These are phyloP conservation scores for Platanthera guangdongensis DNA, from an alignment of 106 monocot genomes.

Conservation along the genomic window DNA sequence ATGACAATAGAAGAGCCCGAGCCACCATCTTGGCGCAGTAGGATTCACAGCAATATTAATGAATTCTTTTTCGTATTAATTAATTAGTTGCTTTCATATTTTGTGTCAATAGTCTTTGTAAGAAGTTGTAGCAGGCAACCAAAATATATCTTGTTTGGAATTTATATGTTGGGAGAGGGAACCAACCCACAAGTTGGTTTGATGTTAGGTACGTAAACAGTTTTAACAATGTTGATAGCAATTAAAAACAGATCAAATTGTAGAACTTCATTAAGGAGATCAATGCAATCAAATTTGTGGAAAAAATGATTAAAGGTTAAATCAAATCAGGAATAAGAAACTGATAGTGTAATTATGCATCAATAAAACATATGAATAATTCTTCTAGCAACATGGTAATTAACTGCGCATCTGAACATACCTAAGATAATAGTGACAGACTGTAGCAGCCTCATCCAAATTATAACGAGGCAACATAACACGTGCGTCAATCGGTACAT, in stretches of 20 bases:
- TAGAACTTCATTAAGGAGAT: not conserved
- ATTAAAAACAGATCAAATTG: not conserved
- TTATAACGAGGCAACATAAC: constrained; percentile 71
- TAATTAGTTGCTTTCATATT: no score
- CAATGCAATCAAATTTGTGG: not conserved
- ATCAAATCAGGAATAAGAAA: not conserved
- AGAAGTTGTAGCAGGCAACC: no score
- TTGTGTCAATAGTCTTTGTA: no score
- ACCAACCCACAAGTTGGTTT: no score
- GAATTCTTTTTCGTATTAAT: no score
- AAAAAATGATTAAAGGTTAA: not conserved
- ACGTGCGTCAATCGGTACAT: constrained; percentile 83
- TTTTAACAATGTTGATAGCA: not conserved
- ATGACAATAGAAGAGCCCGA: no score
- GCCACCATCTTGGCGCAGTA: no score
- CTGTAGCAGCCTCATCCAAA: constrained; percentile 80
- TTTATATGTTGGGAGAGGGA: no score
- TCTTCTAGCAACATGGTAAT: not conserved
- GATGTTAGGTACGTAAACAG: not conserved
- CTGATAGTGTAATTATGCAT: not conserved
- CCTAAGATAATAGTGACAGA: constrained; percentile 90
- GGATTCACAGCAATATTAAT: no score
- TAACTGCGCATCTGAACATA: constrained; percentile 14
- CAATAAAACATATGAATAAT: not conserved
- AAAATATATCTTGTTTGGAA: no score